Evolutionary conservation across 208 protist species (phyloP).

Genomic region (Leishmania arabica): DNA sequence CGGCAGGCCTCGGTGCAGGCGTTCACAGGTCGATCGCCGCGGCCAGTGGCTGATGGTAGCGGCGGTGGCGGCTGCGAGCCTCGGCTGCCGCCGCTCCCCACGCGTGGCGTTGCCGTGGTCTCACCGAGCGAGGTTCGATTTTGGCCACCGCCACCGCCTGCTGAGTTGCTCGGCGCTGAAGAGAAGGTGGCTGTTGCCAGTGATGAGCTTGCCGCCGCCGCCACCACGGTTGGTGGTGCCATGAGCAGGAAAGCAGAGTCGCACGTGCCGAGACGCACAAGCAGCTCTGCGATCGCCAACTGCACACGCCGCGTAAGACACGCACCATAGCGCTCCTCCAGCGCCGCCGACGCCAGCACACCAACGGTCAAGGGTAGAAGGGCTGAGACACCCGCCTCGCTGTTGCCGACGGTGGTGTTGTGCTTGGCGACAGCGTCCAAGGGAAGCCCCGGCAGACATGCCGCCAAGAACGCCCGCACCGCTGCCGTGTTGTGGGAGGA

Average conservation of each 20-base stretch:
- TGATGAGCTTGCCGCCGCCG: conserved; percentile 10
- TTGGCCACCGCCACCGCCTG: conserved; percentile 1
- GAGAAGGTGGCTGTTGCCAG: neutral
- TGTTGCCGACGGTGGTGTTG: conserved; percentile 2
- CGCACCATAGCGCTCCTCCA: conserved; percentile 49
- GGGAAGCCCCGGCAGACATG: conserved; percentile 28
- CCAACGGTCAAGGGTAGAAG: conserved; percentile 11
- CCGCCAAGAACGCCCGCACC: conserved; percentile 26
- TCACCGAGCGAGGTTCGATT: neutral
- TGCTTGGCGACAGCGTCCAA: conserved; percentile 8
- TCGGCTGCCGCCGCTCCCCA: neutral
- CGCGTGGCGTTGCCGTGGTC: conserved; percentile 2
- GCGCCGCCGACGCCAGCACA: conserved; percentile 37
- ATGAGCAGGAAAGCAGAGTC: conserved; percentile 40
- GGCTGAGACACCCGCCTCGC: neutral
- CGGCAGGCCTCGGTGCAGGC: conserved; percentile 66
- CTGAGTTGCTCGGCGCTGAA: neutral
- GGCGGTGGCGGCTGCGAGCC: neutral
- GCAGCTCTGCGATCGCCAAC: conserved; percentile 61
- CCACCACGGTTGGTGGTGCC: conserved; percentile 23
- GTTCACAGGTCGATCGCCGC: conserved; percentile 27
- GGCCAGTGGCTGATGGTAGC: neutral
- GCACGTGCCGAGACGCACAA: conserved; percentile 50
- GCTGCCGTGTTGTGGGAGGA: conserved; percentile 32
- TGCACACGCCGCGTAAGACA: conserved; percentile 55